Evolutionary conservation across 2,329 filamentous ascomycete species (phyloP), one percentile per base, ranked within the genome.

Genomic region (Fusarium sp.): DNA sequence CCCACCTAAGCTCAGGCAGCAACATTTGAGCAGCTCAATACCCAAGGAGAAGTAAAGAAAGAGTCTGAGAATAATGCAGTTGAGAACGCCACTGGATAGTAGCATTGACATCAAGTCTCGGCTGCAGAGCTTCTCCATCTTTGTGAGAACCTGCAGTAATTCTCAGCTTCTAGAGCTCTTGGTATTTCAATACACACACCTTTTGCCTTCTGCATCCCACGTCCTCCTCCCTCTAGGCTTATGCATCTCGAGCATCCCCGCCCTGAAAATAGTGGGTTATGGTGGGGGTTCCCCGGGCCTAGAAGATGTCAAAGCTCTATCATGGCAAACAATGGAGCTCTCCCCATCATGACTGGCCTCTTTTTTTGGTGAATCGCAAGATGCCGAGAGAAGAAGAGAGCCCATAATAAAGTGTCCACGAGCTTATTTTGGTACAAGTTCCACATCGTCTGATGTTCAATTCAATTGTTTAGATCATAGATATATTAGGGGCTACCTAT

Each of bases 1-100:
- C 58, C 66, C 52, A 53, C 44, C 49, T 12, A 33, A 55, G 27
- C 60, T 61, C 48, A 75, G 73, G 73, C 73, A 75, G 69, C 73
- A 75, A 61, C 42, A 67, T 75, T 74, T 50, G 35, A 45, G 40
- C 42, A 2, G n/a, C 33, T 44, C 44, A 42, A 60, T 46, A 9
- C 10, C 10, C 30, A 30, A 45, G 52, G 62, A 38, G 55, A 49
- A 49, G 52, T 41, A 45, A 27, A 50, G 35, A 14, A 14, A 14
- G 33, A 14, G 26, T 35, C 23, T 45, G 37, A 45, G 26, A 8
- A 14, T 20, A 32, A 38, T 46, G 40, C 33, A 27, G 58, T 44
- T 53, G 50, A 44, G 38, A 32, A 32, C 60, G 63, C 63, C 63
- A 65, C 63, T 60, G 60, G 33, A 55, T 26, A 33, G 38, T 42